These are phyloP conservation scores for Ocimum tenuiflorum DNA, from an alignment of 257 asterid genomes.

Conservation along the genomic window DNA sequence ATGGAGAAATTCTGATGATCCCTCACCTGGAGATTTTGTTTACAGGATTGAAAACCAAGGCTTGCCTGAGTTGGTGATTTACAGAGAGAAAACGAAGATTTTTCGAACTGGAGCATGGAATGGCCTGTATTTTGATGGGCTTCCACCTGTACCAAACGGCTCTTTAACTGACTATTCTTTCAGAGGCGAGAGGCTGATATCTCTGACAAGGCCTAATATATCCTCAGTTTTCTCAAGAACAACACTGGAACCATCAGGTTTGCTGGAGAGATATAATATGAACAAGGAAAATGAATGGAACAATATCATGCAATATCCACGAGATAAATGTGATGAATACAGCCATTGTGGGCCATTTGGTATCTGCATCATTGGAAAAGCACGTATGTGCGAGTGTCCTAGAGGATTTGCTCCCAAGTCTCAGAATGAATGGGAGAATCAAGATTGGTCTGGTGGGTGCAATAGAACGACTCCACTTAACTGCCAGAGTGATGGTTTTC, in stretches of 20 bases:
- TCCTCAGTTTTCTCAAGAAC: conserved; percentile 8
- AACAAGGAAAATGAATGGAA: conserved; percentile 24
- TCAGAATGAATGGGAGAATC: conserved; percentile 13
- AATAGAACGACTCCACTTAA: conserved; percentile 5
- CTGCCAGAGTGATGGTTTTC: conserved; percentile 21
- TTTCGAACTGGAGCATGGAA: conserved; percentile 34
- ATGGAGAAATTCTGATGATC: conserved; percentile 36
- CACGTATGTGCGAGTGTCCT: conserved; percentile 18
- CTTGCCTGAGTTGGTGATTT: conserved; percentile 20
- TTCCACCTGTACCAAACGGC: neutral
- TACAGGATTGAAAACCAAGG: conserved; percentile 19
- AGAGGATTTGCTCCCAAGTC: conserved; percentile 20
- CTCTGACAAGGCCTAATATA: neutral
- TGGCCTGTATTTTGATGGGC: conserved; percentile 24
- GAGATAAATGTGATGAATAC: conserved; percentile 21
- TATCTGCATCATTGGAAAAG: conserved; percentile 14
- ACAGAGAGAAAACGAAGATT: neutral
- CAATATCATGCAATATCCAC: neutral
- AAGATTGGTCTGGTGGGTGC: conserved; percentile 32
- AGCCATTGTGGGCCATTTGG: conserved; percentile 27
- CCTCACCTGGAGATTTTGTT: conserved; percentile 30
- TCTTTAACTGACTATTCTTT: neutral
- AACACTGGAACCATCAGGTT: conserved; percentile 10
- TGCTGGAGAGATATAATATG: neutral
- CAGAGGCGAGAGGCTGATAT: conserved; percentile 13